Evolutionary conservation across 352 stramenopile species (phyloP).

Genomic region (Ochromonadaceae sp.): DNA sequence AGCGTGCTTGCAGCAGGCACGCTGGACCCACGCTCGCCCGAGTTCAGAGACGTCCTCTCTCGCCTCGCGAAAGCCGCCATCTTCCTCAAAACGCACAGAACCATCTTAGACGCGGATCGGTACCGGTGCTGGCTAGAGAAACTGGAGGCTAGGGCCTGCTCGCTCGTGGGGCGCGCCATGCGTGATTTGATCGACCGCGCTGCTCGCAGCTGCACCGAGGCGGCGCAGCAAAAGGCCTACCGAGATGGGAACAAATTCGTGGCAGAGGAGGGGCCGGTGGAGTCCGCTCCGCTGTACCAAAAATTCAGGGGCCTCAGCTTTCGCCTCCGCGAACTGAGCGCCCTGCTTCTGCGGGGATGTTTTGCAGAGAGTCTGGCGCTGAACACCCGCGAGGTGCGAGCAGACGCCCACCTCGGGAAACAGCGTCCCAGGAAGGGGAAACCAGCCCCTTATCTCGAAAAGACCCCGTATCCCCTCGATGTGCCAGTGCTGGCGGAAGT

Average conservation of each 20-base stretch:
- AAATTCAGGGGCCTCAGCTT: constrained; percentile 1
- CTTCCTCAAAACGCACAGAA: neutral
- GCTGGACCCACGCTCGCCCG: constrained; percentile 2
- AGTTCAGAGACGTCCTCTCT: constrained; percentile 4
- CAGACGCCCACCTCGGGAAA: no score
- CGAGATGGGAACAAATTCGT: neutral
- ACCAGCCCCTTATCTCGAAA: no score
- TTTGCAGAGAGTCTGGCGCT: neutral
- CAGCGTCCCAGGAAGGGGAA: no score
- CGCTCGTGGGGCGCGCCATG: neutral
- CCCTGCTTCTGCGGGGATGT: neutral
- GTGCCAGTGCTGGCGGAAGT: neutral
- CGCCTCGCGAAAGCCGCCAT: neutral
- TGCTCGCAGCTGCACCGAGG: neutral
- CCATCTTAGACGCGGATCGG: neutral
- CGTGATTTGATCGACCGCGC: neutral
- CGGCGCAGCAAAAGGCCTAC: neutral
- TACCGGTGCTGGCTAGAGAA: neutral
- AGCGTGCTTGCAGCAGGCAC: neutral
- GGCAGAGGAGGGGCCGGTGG: neutral
- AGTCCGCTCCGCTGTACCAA: neutral
- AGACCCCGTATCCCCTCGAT: no score
- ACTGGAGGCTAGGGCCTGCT: neutral
- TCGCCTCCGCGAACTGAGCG: neutral
- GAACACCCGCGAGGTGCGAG: no score